Evolutionary conservation across 164 flowering plant genomes (phyloP).

Genomic region (grape (Vitis vinifera)): ASM3070453v1 NC_081806.1:4136501-4137000

Average conservation of each 20-base stretch:
- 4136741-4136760: slow-evolving; percentile 23
- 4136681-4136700: slow-evolving; percentile 24
- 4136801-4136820: slow-evolving; percentile 38
- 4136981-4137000: background rate
- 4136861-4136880: slow-evolving; percentile 90
- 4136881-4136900: slow-evolving; percentile 34
- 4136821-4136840: slow-evolving; percentile 45
- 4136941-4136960: background rate
- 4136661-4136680: slow-evolving; percentile 30
- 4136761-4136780: slow-evolving; percentile 21
- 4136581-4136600: slow-evolving; percentile 39
- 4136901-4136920: background rate
- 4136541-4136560: slow-evolving; percentile 38
- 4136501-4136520: slow-evolving; percentile 32
- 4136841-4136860: slow-evolving; percentile 52
- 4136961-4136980: too few species aligned
- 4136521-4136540: slow-evolving; percentile 38
- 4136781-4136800: slow-evolving; percentile 25
- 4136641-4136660: slow-evolving; percentile 40
- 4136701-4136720: slow-evolving; percentile 20
- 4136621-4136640: slow-evolving; percentile 56
- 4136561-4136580: slow-evolving; percentile 42
- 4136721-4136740: slow-evolving; percentile 23
- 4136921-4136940: background rate
- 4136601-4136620: slow-evolving; percentile 42